These are phyloP conservation scores for Daldinia sp. DNA, from an alignment of 2,329 filamentous ascomycete species.

Conservation along the genomic window DNA sequence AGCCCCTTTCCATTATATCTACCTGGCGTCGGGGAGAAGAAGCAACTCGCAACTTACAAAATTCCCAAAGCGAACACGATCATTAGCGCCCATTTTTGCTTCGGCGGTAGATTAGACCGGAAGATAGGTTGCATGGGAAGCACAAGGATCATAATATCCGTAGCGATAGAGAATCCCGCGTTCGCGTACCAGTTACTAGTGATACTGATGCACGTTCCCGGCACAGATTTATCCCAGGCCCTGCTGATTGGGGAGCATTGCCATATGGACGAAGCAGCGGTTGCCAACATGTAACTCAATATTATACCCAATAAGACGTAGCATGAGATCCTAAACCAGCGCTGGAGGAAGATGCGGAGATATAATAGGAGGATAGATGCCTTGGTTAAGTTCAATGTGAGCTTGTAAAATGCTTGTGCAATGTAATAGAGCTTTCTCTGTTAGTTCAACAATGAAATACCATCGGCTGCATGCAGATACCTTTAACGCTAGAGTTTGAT, in stretches of 20 bases:
- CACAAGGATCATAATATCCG: conserved; percentile 56
- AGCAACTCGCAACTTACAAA: conserved; percentile 47
- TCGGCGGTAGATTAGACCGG: conserved; percentile 52
- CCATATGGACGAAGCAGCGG: conserved; percentile 55
- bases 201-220: conserved; percentile 56
- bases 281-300: conserved; percentile 55
- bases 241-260: conserved; percentile 59
- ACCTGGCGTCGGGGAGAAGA: not conserved
- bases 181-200: conserved; percentile 60
- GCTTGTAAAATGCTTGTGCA: conserved; percentile 62
- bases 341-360: conserved; percentile 60
- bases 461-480: conserved; percentile 12
- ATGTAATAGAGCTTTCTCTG: conserved; percentile 56
- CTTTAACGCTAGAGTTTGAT: conserved; percentile 51
- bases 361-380: conserved; percentile 62
- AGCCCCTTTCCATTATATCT: not conserved
- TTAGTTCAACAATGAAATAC: conserved; percentile 1
- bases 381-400: conserved; percentile 62
- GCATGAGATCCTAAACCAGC: conserved; percentile 55
- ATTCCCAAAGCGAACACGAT: conserved; percentile 54
- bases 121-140: conserved; percentile 60
- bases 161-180: conserved; percentile 57
- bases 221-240: conserved; percentile 55
- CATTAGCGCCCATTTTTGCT: conserved; percentile 54
- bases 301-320: conserved; percentile 54